Evolutionary conservation across 169 alveolate genomes (phyloP).

Genomic region (Miamiensis avidus): DNA sequence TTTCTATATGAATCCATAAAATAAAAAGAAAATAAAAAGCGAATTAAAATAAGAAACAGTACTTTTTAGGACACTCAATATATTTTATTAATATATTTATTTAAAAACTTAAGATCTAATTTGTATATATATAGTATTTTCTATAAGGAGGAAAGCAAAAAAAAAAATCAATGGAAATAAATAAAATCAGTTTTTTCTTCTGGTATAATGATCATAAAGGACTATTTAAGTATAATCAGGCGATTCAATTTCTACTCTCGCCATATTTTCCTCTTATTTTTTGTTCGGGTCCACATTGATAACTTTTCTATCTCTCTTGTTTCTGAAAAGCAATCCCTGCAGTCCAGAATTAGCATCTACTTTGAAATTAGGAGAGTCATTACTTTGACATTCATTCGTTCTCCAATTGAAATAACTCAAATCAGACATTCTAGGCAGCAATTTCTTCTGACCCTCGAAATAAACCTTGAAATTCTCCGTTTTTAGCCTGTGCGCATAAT

Average conservation of each 20-base stretch:
- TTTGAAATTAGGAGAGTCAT: constrained; percentile 90
- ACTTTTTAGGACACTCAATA: too few species aligned
- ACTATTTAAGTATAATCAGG: constrained; percentile 78
- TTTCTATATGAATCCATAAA: too few species aligned
- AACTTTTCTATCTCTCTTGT: constrained; percentile 91
- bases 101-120: too few species aligned
- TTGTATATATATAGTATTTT: too few species aligned
- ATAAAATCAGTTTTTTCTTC: constrained; percentile 72
- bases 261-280: constrained; percentile 87
- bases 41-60: too few species aligned
- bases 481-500: constrained; percentile 89
- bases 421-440: constrained; percentile 85
- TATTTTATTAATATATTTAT: too few species aligned
- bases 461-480: constrained; percentile 86
- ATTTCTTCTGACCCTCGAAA: constrained; percentile 75
- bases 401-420: constrained; percentile 91
- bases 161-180: too few species aligned
- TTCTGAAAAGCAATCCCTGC: constrained; percentile 88
- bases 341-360: constrained; percentile 88
- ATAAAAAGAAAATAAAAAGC: too few species aligned
- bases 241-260: constrained; percentile 78
- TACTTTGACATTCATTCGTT: constrained; percentile 77
- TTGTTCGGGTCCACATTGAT: constrained; percentile 89
- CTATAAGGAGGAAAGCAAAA: too few species aligned
- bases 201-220: constrained; percentile 82